These are phyloP conservation scores for Cystobasidiaceae sp. DNA, from an alignment of 1,284 basidiomycete species.

Conservation along the genomic window DNA sequence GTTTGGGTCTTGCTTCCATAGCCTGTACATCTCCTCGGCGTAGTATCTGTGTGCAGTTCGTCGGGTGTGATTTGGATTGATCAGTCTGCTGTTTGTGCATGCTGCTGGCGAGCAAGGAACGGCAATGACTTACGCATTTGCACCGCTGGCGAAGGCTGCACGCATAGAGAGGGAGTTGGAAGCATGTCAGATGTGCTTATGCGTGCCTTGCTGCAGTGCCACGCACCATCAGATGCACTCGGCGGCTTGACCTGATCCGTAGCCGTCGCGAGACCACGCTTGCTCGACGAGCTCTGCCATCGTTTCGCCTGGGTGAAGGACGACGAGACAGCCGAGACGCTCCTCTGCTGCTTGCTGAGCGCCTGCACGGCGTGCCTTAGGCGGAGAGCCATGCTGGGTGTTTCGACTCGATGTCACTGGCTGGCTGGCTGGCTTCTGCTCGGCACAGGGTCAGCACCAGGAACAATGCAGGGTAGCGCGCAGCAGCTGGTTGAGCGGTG, in stretches of 20 bases:
- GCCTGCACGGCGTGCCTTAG: too few species aligned
- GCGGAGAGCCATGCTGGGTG: too few species aligned
- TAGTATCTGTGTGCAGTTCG: constrained; percentile 61
- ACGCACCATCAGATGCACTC: constrained; percentile 9
- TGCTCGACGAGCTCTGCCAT: background rate
- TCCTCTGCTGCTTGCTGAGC: background rate
- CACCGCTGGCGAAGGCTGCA: constrained; percentile 20
- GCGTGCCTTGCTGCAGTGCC: background rate
- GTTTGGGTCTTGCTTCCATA: constrained; percentile 74
- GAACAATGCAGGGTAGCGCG: too few species aligned
- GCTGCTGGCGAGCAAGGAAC: too few species aligned
- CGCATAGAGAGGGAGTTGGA: too few species aligned
- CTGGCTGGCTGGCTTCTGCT: too few species aligned
- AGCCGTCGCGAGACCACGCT: constrained; percentile 25
- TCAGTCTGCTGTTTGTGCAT: background rate
- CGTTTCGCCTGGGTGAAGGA: background rate
- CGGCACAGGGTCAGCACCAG: too few species aligned
- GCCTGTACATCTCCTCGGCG: constrained; percentile 89
- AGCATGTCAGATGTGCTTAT: background rate
- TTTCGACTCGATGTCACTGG: too few species aligned
- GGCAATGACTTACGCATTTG: constrained; percentile 19
- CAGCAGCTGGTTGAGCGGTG: too few species aligned
- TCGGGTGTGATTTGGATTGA: background rate
- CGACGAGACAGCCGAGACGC: too few species aligned
- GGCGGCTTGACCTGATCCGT: constrained; percentile 27